Conservation (phyloP, 495 filamentous ascomycete genomes). For the Aspergillus ellipticus region DNA sequence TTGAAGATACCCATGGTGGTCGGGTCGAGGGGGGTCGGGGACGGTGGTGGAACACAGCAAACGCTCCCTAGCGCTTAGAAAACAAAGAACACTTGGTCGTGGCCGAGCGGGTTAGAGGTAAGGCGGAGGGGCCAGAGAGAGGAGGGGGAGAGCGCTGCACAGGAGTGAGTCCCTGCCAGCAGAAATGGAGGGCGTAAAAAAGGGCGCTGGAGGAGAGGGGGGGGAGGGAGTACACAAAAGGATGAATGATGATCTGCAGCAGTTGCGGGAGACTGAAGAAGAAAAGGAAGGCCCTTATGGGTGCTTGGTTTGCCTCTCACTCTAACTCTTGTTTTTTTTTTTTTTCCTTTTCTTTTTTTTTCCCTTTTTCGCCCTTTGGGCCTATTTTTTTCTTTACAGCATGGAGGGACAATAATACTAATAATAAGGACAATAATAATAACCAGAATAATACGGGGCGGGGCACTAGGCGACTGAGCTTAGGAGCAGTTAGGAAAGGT, state of each 20-base stretch:
- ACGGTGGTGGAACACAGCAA: slow-evolving; percentile 2
- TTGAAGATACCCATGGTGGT: slow-evolving; percentile 60
- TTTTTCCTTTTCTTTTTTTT: background rate
- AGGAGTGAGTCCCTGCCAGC: background rate
- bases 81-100: slow-evolving; percentile 4
- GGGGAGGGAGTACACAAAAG: slow-evolving; percentile 5
- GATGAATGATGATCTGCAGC: slow-evolving; percentile 14
- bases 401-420: slow-evolving; percentile 4
- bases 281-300: slow-evolving; percentile 3
- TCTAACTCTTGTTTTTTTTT: slow-evolving; percentile 5
- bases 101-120: background rate
- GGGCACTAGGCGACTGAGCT: slow-evolving; percentile 9
- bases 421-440: slow-evolving; percentile 5
- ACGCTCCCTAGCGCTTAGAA: background rate
- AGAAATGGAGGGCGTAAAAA: slow-evolving; percentile 4
- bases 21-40: background rate
- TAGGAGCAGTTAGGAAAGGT: slow-evolving; percentile 11
- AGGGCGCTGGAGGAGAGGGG: background rate
- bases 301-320: background rate
- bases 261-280: slow-evolving; percentile 2
- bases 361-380: background rate
- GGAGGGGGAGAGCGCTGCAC: slow-evolving; percentile 5
- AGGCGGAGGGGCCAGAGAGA: background rate
- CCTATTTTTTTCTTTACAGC: background rate
- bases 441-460: slow-evolving; percentile 14